These are phyloP conservation scores for Boletus sensibilis DNA, from an alignment of 768 basidiomycete species.

Conservation along the genomic window DNA sequence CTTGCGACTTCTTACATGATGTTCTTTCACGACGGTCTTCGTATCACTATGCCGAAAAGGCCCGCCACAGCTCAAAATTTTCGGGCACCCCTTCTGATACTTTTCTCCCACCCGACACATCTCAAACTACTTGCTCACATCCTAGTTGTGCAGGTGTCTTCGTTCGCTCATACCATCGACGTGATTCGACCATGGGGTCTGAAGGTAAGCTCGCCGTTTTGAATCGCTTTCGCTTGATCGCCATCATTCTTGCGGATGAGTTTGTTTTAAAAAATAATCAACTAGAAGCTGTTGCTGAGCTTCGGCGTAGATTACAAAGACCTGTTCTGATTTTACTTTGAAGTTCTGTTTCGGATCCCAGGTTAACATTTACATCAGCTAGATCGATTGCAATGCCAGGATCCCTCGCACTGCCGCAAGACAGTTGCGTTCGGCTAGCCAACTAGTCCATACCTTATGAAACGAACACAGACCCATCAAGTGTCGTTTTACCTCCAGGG, in stretches of 20 bases:
- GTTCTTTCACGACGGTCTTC: constrained; percentile 83
- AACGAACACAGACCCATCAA: no score
- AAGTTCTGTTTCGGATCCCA: neutral
- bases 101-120: constrained; percentile 2
- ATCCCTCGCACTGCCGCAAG: no score
- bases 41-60: constrained; percentile 83
- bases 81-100: constrained; percentile 78
- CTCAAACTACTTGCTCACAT: neutral
- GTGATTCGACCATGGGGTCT: rapidly evolving
- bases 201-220: constrained; percentile 8
- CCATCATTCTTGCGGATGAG: constrained; percentile 21
- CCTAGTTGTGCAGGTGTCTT: neutral
- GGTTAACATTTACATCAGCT: neutral
- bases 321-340: constrained; percentile 34
- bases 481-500: no score
- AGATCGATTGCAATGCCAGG: neutral
- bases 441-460: no score
- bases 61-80: constrained; percentile 85
- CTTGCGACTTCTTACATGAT: constrained; percentile 8
- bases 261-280: constrained; percentile 50
- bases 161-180: neutral
- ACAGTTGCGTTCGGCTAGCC: no score
- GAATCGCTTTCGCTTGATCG: neutral
- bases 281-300: constrained; percentile 92
- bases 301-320: constrained; percentile 57